Evolutionary conservation across 495 filamentous ascomycete species (phyloP), one percentile per base, ranked within the genome.

Genomic region (Opeltia flavorubescens): DNA sequence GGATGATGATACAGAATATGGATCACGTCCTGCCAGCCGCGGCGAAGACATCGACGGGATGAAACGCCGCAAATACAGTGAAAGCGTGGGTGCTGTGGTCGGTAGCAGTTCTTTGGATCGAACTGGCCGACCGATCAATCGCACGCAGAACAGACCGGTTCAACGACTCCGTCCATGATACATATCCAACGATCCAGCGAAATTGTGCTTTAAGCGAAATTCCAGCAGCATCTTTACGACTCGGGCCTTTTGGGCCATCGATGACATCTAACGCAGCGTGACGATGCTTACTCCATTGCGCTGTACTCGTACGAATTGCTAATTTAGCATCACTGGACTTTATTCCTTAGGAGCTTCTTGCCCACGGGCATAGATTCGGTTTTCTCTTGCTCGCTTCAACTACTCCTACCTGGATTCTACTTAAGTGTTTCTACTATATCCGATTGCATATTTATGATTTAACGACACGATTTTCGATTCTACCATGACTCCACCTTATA

Each of bases 51-150:
- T 70, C 20, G 71, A 81, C 31, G 77, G 83, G 15, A 55, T 80
- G 52, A 98, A 98, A 66, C 81, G 91, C 20, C 83, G 84, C 29
- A 91, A 88, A 70, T 88, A 83, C 1, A 68, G 87, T 47, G 77
- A 83, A 48, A 61, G 63, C 15, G 62, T 71, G 1, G 65, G 69
- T 23, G 66, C 65, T 17, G 64, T 70, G 9, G 61, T 74, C 7
- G 66, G 68, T 5, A 65, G 46, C 34, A 65, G 33, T 59, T 62
- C 55, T 9, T 59, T 55, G 27, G 59, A 62, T 28, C 43, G 48
- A 17, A 59, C 61, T n/a, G 48, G 33, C 28, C 47, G 50, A 43
- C 23, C 55, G 6, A 46, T 55, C 7, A 58, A 58, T 35, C 50
- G 55, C 44, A 39, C 55, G 9, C 38, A 47, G 31, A 49, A 28